These are phyloP conservation scores for Gyrodon lividus DNA, from an alignment of 768 basidiomycete species.

Conservation along the genomic window DNA sequence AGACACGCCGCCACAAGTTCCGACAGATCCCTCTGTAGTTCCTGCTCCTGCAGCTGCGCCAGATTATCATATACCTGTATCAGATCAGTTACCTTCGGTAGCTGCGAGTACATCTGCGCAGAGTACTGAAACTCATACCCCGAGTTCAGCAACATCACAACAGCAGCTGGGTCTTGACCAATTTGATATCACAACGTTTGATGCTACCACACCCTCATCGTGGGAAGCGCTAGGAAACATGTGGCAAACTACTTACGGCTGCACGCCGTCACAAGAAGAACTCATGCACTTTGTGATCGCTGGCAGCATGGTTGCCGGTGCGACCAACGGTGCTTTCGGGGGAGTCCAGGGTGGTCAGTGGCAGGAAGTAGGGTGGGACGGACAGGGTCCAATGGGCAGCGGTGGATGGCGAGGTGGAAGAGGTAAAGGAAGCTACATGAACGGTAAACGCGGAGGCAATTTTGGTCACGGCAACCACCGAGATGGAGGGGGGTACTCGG, in stretches of 20 bases:
- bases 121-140: constrained; percentile 34
- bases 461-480: constrained; percentile 47
- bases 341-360: constrained; percentile 24
- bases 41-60: constrained; percentile 43
- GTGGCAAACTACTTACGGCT: constrained; percentile 70
- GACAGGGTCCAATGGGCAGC: constrained; percentile 36
- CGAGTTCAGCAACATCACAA: constrained; percentile 39
- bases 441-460: constrained; percentile 30
- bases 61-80: constrained; percentile 48
- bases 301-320: constrained; percentile 22
- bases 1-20: constrained; percentile 26
- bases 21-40: constrained; percentile 40
- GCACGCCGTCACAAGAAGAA: constrained; percentile 68
- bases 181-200: constrained; percentile 72
- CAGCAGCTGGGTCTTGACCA: constrained; percentile 53
- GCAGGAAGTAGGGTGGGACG: constrained; percentile 21
- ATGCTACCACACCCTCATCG: constrained; percentile 67
- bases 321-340: constrained; percentile 14
- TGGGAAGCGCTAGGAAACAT: constrained; percentile 82
- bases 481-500: constrained; percentile 38
- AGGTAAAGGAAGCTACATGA: constrained; percentile 37
- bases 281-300: constrained; percentile 73
- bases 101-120: constrained; percentile 58
- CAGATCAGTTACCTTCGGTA: constrained; percentile 41
- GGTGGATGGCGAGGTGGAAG: constrained; percentile 41